These are phyloP conservation scores for Pezicula neosporulosa DNA, from an alignment of 2,329 filamentous ascomycete genomes.

Conservation along the genomic window DNA sequence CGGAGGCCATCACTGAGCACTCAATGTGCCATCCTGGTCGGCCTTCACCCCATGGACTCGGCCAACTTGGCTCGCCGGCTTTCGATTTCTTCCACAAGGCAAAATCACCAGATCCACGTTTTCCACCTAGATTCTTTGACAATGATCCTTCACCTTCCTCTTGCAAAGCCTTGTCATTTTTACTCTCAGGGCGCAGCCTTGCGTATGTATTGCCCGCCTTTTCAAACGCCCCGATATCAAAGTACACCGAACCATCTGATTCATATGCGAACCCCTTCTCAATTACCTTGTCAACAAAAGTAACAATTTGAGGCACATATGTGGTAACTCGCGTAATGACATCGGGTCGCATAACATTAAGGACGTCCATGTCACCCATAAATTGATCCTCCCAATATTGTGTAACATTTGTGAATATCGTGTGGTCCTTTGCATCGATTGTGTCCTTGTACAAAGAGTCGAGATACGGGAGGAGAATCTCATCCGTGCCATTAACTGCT, in stretches of 20 bases:
- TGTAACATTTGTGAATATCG: constrained; percentile 83
- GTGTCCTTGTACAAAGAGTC: constrained; percentile 65
- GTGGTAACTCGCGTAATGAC: constrained; percentile 85
- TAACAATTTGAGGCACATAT: constrained; percentile 78
- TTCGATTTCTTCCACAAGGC: constrained; percentile 90
- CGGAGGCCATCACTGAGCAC: constrained; percentile 89
- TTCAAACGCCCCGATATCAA: constrained; percentile 83
- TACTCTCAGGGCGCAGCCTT: constrained; percentile 70
- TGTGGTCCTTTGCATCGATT: constrained; percentile 58
- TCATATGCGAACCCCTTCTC: constrained; percentile 80
- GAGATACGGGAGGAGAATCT: constrained; percentile 77
- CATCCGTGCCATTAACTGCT: constrained; percentile 48
- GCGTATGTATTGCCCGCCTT: constrained; percentile 72
- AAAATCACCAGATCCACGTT: constrained; percentile 77
- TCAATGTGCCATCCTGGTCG: constrained; percentile 94
- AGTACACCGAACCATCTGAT: constrained; percentile 82
- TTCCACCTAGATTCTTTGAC: constrained; percentile 54
- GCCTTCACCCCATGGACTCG: constrained; percentile 69
- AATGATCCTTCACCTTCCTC: constrained; percentile 84
- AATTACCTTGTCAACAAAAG: constrained; percentile 78
- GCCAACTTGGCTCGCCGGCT: constrained; percentile 84
- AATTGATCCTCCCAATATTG: constrained; percentile 85
- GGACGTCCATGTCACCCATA: constrained; percentile 76
- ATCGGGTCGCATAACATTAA: constrained; percentile 82
- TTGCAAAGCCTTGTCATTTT: constrained; percentile 68